A percentile compares a stretch with the other conserved stretches of the same genome.
Evolutionary conservation across 148 eudicot genomes (phyloP).

Genomic region (Persicaria maculosa): DNA sequence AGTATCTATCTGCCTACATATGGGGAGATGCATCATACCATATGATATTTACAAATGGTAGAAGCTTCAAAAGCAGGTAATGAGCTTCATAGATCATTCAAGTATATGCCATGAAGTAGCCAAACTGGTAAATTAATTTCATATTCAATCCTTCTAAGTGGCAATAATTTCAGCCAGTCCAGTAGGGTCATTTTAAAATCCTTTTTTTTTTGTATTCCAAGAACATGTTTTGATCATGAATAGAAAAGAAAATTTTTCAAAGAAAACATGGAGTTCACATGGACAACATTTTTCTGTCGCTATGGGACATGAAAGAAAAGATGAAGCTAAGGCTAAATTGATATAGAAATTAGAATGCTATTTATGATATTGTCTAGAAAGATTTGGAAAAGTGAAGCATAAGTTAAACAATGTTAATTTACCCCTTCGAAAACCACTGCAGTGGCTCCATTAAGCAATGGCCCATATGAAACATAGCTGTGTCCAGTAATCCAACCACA

Average conservation of each 20-base stretch:
- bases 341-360: neutral
- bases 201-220: neutral
- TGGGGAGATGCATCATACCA: too few relatives aligned
- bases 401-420: conserved; percentile 16
- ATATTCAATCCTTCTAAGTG: neutral
- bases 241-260: neutral
- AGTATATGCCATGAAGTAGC: neutral
- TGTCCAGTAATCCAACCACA: conserved; percentile 99
- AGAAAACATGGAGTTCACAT: neutral
- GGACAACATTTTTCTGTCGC: neutral
- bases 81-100: too few relatives aligned
- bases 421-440: conserved; percentile 90
- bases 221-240: neutral
- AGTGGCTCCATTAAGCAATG: conserved; percentile 94
- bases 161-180: neutral
- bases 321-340: neutral
- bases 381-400: neutral
- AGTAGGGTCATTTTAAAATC: neutral
- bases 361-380: too few relatives aligned
- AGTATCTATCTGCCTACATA: neutral
- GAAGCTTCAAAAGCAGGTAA: too few relatives aligned
- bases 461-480: conserved; percentile 98
- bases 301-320: neutral
- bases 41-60: too few relatives aligned
- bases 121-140: neutral